Percentiles rank a stretch among this genome's conserved stretches.
Evolutionary conservation across 192 early-diverging fungal species (phyloP).

Genomic region (Funneliformis mosseae): DNA sequence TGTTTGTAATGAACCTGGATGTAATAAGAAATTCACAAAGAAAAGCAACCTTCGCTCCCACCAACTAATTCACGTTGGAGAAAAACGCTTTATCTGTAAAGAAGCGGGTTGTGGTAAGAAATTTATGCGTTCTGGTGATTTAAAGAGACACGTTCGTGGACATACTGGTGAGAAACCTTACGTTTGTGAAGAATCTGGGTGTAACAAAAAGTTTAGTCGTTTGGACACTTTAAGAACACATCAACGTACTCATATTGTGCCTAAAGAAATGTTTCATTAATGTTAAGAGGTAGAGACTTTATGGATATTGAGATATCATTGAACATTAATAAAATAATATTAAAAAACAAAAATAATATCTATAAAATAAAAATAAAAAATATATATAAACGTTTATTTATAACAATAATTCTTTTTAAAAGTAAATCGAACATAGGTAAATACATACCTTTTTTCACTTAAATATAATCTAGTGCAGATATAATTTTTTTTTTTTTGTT

Average conservation of each 20-base stretch:
- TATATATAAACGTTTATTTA: no score
- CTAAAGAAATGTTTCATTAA: no score
- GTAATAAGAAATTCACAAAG: slow-evolving; percentile 75
- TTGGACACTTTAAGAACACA: not conserved
- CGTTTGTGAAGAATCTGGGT: slow-evolving; percentile 48
- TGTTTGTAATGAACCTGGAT: slow-evolving; percentile 52
- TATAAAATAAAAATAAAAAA: no score
- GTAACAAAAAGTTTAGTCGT: slow-evolving; percentile 73
- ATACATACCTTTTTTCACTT: no score
- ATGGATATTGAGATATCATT: no score
- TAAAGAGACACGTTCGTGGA: slow-evolving; percentile 51
- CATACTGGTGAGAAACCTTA: slow-evolving; percentile 48
- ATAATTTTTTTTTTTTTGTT: no score
- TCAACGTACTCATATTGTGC: not conserved
- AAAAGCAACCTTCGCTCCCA: slow-evolving; percentile 80
- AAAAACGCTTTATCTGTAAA: slow-evolving; percentile 49
- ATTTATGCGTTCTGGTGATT: slow-evolving; percentile 51
- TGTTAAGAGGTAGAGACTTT: no score
- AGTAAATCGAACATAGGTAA: no score
- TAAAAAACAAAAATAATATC: no score
- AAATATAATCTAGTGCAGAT: no score
- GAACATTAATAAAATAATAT: no score
- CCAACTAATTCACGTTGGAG: slow-evolving; percentile 71
- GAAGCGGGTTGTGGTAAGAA: slow-evolving; percentile 51
- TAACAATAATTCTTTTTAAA: no score